phyloP scores from a whole-genome alignment of 169 alveolate genomes.

The Toxoplasma gondii region DNA sequence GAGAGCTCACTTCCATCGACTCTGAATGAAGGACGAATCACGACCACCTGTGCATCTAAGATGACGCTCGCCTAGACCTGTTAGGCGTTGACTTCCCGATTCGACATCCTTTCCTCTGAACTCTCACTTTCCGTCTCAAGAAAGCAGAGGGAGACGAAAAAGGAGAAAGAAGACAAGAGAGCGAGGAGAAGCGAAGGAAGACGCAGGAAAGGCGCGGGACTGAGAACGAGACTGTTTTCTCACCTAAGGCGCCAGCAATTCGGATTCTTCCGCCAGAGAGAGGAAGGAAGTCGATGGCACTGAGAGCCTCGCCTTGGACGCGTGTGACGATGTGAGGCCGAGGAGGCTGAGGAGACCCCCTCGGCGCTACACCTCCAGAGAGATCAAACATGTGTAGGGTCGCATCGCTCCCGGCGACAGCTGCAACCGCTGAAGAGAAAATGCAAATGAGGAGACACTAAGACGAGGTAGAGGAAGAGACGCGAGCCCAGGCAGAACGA shows the following conservation, averaged over 20 bases:
- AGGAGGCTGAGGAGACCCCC: background rate
- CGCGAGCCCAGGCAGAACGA: too few species aligned
- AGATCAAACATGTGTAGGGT: background rate
- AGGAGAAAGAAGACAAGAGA: too few species aligned
- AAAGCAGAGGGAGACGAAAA: too few species aligned
- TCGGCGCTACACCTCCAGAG: background rate
- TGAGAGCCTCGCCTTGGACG: background rate
- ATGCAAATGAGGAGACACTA: background rate
- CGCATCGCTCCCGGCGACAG: constrained; percentile 19
- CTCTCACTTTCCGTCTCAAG: too few species aligned
- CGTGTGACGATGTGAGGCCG: constrained; percentile 14
- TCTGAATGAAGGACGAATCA: too few species aligned
- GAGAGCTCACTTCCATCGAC: too few species aligned
- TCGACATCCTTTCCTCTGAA: too few species aligned
- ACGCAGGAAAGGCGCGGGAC: too few species aligned
- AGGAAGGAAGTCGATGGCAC: background rate
- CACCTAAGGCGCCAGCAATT: constrained; percentile 1
- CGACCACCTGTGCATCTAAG: too few species aligned
- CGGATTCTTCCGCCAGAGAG: background rate
- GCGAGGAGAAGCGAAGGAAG: too few species aligned
- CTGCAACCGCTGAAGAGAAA: background rate
- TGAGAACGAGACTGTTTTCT: background rate
- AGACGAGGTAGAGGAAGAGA: background rate
- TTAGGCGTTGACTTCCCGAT: too few species aligned
- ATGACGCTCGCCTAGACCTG: too few species aligned